phyloP scores from a whole-genome alignment of 176 grass and related monocot species.

The Carex scoparia region DNA sequence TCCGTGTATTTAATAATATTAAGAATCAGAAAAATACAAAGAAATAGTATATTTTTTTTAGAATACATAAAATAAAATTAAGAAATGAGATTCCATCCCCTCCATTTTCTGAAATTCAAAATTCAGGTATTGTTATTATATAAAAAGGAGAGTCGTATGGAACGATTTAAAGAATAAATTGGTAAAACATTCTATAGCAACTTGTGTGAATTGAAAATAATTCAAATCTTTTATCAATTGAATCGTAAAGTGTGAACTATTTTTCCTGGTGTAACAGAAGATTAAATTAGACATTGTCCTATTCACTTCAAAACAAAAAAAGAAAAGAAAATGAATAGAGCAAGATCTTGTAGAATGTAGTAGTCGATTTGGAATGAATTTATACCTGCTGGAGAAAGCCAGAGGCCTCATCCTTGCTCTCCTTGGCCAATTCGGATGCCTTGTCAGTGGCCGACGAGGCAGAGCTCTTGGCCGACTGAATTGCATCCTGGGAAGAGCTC shows the following conservation, averaged over 20 bases:
- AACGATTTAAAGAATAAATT: too few relatives aligned
- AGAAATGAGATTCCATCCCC: too few relatives aligned
- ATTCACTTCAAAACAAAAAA: not conserved
- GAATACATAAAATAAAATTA: too few relatives aligned
- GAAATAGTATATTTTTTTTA: too few relatives aligned
- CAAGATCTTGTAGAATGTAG: not conserved
- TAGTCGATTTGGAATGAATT: not conserved
- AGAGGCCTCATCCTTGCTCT: not conserved
- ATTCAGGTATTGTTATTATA: too few relatives aligned
- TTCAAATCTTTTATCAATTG: too few relatives aligned
- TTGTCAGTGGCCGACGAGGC: not conserved
- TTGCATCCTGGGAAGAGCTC: not conserved
- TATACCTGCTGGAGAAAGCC: slow-evolving; percentile 17
- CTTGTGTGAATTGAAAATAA: too few relatives aligned
- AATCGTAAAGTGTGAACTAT: not conserved
- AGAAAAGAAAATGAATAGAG: not conserved
- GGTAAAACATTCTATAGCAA: too few relatives aligned
- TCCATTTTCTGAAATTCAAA: too few relatives aligned
- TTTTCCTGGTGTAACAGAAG: not conserved
- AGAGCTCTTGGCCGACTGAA: not conserved
- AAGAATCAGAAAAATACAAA: too few relatives aligned
- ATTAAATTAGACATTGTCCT: not conserved
- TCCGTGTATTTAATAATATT: not conserved
- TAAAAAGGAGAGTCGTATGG: too few relatives aligned
- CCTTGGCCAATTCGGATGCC: not conserved